Evolutionary conservation across 441 rosid genomes (phyloP), one percentile per base, ranked within the genome.

Genomic region (Syzygium syzygioides): DNA sequence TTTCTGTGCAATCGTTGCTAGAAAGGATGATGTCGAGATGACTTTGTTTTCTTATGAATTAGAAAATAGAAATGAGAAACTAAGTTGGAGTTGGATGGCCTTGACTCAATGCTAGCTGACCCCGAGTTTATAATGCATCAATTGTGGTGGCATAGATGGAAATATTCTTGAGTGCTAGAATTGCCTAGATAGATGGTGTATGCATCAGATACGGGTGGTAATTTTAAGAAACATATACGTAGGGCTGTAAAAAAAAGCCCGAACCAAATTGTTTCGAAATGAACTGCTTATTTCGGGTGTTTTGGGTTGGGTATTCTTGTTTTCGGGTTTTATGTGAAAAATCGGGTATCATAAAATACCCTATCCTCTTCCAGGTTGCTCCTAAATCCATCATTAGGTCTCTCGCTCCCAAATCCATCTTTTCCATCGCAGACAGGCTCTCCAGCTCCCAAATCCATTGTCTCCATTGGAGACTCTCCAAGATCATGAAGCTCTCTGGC

Each of bases 201-300:
- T 32, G 34, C 34, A 32, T 32, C 2, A 32, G 34, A 32, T 32
- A 32, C 34, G 3, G 34, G 34, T 32, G 34, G 34, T 32, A 32
- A 32, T 32, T 32, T 32, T 32, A 32, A 32, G 34, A 32, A 32
- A 32, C 34, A 32, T 32, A 23, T 56, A 28, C 66, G 14, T 60
- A 7, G 64, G 66, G 32, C 14, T 60, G 32, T 60, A 0, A 2
- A 28, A 60, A 60, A 60, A 28, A 28, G 66, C 0, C 66, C 9
- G 1, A 26, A 28, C 32, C 2, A 0, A 60, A 28, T 60, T 1
- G 0, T 13, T 15, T 28, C 0, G 1, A 60, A 5, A 14, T 2
- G 30, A 60, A 60, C 30, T 17, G 1, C 66, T 60, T 28, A 60
- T 26, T 60, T 60, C 55, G 3, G 20, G 20, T 54, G 5, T 0